Base-by-base conservation (phyloP, 2,329 filamentous ascomycete species). In the Xylariaceae sp. region DNA sequence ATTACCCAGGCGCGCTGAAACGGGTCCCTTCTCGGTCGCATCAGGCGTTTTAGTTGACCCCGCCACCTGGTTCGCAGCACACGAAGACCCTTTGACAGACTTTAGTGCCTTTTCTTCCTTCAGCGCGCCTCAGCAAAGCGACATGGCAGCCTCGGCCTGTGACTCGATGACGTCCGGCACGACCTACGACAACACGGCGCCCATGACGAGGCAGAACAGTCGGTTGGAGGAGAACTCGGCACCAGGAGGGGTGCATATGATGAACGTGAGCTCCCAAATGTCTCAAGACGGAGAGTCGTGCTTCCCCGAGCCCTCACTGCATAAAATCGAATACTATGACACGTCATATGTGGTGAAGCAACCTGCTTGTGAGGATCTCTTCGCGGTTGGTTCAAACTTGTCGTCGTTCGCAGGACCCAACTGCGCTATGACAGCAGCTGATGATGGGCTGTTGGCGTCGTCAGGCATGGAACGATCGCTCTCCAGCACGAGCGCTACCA, bases 401-500 rank as follows among this genome's bases (percentile, higher is more conserved):
- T 54, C 59, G 5, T 60, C 62, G 7, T 56, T 65, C 4, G 57
- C 51, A 12, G 50, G 57, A 22, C 63, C 71, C 6, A 67, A 65
- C 18, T 74, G 72, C 51, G 54, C 65, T 5, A 53, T 62, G 7
- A 63, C 65, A 9, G 56, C 65, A 1, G 61, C 64, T 9, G 64
- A 61, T 42, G 68, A 70, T 18, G 68, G 61, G 21, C 60, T 68
- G 6, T 55, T 71, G 15, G 51, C 58, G 7, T 70, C 71, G 1
- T 61, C 68, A 7, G 64, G 69, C 30, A 79, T 80, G 77, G 72
- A 79, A 57, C 73, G 78, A 8, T 78, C 76, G 1, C 57, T 67
- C n/a, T 80, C 79, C 8, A 75, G 71, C 54, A 67, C 68, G 37
- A 76, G 75, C 58, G 61, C 63, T 46, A 53, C 61, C 32, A 80